These are phyloP conservation scores for Vaccinium macrocarpon DNA, from an alignment of 148 eudicot genomes.

Conservation along the genomic window DNA sequence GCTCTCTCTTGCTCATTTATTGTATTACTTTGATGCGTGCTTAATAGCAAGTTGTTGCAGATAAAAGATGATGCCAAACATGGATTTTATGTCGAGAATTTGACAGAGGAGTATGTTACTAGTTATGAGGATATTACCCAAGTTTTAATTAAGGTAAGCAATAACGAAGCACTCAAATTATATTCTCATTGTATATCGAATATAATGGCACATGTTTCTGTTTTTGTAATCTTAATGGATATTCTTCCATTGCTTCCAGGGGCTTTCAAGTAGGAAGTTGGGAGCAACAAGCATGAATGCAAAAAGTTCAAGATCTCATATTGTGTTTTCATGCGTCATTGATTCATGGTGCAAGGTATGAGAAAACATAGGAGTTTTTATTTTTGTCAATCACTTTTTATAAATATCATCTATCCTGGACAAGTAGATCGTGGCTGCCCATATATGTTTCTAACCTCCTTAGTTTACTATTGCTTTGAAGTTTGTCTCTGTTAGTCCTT, in stretches of 20 bases:
- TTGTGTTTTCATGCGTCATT: slow-evolving; percentile 76
- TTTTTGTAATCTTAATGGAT: not conserved
- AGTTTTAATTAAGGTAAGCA: slow-evolving; percentile 68
- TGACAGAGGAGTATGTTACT: slow-evolving; percentile 90
- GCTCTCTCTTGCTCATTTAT: not conserved
- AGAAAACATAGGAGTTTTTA: not conserved
- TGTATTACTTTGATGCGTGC: slow-evolving; percentile 7
- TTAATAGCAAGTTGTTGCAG: slow-evolving; percentile 35
- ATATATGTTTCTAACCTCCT: not conserved
- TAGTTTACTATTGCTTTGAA: not conserved
- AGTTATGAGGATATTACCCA: slow-evolving; percentile 86
- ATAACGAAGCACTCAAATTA: slow-evolving; percentile 1
- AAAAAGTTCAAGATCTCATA: slow-evolving; percentile 87
- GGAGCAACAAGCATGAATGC: slow-evolving; percentile 82
- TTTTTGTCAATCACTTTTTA: not conserved
- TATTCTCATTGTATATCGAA: not conserved
- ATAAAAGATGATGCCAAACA: slow-evolving; percentile 79
- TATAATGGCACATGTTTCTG: not conserved
- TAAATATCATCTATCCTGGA: not conserved
- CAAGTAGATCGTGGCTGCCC: not conserved
- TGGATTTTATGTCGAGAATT: slow-evolving; percentile 80
- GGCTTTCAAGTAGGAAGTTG: slow-evolving; percentile 82
- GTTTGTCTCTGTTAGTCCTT: not conserved
- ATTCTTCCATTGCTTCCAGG: slow-evolving; percentile 45
- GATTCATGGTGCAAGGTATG: slow-evolving; percentile 98